Percentiles rank a stretch among this genome's conserved stretches.
These are phyloP conservation scores for Aurantiochytrium sp. DNA, from an alignment of 108 stramenopile species.

Conservation along the genomic window DNA sequence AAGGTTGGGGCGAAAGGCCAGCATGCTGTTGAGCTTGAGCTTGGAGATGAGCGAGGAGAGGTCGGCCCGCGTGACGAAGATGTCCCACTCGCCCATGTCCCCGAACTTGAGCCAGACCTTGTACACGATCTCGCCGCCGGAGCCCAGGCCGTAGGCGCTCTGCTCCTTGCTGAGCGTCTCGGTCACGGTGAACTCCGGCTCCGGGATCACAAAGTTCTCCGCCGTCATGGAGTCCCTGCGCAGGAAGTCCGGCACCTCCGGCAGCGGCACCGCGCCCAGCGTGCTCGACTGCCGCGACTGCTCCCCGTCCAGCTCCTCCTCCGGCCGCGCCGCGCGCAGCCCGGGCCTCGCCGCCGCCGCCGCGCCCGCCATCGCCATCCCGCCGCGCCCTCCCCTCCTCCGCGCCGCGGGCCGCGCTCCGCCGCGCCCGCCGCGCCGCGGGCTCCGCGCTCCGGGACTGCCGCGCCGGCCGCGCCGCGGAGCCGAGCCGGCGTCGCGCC, in stretches of 20 bases:
- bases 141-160: background rate
- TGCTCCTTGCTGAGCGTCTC: background rate
- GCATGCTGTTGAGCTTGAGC: background rate
- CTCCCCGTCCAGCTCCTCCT: too few species aligned
- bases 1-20: background rate
- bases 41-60: background rate
- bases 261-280: background rate
- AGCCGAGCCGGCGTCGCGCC: too few species aligned
- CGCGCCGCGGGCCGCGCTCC: too few species aligned
- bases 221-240: background rate
- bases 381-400: too few species aligned
- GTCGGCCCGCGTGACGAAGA: background rate
- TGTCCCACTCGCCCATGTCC: background rate
- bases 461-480: too few species aligned
- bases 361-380: too few species aligned
- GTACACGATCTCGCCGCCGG: background rate
- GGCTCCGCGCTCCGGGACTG: too few species aligned
- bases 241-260: background rate
- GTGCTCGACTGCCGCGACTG: background rate
- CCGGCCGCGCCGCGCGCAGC: too few species aligned
- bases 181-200: background rate
- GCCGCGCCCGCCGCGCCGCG: too few species aligned
- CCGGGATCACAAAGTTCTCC: background rate
- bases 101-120: background rate
- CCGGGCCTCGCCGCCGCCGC: too few species aligned